Conservation (phyloP, 2,329 filamentous ascomycete genomes). For the Apiospora rasikravindrae region DNA sequence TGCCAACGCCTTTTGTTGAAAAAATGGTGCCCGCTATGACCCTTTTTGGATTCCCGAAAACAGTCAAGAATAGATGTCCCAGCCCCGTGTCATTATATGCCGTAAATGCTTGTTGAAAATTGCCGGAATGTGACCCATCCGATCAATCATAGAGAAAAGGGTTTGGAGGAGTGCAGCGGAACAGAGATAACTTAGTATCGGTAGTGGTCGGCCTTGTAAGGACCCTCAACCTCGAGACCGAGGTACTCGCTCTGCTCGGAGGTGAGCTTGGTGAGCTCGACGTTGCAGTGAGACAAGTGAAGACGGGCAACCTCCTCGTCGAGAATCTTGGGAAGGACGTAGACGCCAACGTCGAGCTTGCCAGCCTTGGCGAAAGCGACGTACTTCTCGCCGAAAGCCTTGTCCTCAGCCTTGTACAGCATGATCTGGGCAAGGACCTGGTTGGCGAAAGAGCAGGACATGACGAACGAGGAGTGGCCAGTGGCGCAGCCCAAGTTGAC, state of each 20-base stretch:
- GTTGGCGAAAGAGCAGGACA: constrained; percentile 99
- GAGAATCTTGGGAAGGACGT: constrained; percentile 97
- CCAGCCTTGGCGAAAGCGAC: constrained; percentile 92
- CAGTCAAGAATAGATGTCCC: constrained; percentile 17
- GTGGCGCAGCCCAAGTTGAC: constrained; percentile 99
- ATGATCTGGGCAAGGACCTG: constrained; percentile 99
- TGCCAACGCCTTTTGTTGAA: constrained; percentile 47
- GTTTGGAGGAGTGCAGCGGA: constrained; percentile 3
- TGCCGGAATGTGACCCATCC: constrained; percentile 30
- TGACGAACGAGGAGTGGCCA: constrained; percentile 99
- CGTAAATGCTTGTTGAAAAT: constrained; percentile 35
- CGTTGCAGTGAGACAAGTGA: constrained; percentile 92
- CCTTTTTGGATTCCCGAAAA: constrained; percentile 36
- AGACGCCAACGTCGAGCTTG: constrained; percentile 91
- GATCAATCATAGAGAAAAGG: constrained; percentile 14
- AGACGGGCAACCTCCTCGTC: constrained; percentile 98
- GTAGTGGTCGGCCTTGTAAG: constrained; percentile 93
- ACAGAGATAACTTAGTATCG: constrained; percentile 62
- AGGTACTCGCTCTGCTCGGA: constrained; percentile 93
- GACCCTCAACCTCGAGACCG: constrained; percentile 81
- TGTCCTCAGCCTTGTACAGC: constrained; percentile 91
- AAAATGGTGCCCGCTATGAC: constrained; percentile 38
- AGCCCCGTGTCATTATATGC: constrained; percentile 33
- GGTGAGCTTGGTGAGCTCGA: constrained; percentile 87
- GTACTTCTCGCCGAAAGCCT: constrained; percentile 90